phyloP scores from a whole-genome alignment of 208 protist species.

The Trypanosoma scelopori region DNA sequence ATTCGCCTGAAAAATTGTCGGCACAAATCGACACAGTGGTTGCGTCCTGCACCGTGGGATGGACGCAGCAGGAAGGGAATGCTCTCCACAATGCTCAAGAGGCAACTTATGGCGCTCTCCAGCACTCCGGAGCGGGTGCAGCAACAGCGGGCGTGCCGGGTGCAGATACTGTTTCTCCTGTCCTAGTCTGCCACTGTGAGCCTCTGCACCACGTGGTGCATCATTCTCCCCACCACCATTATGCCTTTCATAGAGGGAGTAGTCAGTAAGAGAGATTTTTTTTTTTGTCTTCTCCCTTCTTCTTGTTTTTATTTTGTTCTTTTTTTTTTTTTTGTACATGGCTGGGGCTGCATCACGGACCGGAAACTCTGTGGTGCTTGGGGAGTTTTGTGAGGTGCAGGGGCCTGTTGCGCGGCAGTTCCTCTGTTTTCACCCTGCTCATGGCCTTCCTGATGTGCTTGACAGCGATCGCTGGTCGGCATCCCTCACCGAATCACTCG shows the following conservation, averaged over 20 bases:
- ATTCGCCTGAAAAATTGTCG: conserved; percentile 19
- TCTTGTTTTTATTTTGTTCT: too few species aligned
- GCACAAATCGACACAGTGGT: conserved; percentile 34
- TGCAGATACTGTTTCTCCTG: conserved; percentile 54
- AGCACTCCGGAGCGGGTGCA: neutral
- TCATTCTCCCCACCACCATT: too few species aligned
- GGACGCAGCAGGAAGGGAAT: conserved; percentile 28
- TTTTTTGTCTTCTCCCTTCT: neutral
- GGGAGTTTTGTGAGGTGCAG: conserved; percentile 20
- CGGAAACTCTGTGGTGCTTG: conserved; percentile 3
- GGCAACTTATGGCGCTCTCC: conserved; percentile 36
- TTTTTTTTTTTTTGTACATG: conserved; percentile 3
- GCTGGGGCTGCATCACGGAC: neutral
- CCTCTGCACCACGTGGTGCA: neutral
- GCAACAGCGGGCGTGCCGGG: conserved; percentile 35
- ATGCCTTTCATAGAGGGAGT: too few species aligned
- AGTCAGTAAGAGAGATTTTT: neutral
- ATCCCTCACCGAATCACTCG: neutral
- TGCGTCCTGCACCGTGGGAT: conserved; percentile 32
- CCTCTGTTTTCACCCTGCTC: neutral
- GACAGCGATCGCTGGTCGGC: neutral
- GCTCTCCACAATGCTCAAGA: conserved; percentile 41
- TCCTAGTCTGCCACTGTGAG: conserved; percentile 12
- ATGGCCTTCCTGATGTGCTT: conserved; percentile 2
- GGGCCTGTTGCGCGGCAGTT: conserved; percentile 11